A percentile compares a stretch with the other conserved stretches of the same genome.
phyloP scores from a whole-genome alignment of 495 filamentous ascomycete species.

The Penicillium bovifimosum region DNA sequence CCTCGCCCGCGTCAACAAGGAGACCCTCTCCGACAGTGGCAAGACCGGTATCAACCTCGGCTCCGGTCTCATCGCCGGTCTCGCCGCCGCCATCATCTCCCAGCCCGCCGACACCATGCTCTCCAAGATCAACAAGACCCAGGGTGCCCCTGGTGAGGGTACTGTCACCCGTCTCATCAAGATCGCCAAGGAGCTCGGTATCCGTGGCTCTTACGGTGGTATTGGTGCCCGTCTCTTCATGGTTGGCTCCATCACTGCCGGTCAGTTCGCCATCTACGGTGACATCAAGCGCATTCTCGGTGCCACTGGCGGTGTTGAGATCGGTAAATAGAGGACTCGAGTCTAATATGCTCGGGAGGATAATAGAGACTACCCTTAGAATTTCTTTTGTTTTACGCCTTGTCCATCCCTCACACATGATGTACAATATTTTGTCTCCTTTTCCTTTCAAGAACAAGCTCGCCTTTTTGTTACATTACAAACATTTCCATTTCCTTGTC shows the following conservation, averaged over 20 bases:
- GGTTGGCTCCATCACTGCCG: conserved; percentile 75
- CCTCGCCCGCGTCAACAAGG: conserved; percentile 72
- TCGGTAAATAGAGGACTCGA: conserved; percentile 45
- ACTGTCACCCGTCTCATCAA: conserved; percentile 88
- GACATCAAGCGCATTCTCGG: conserved; percentile 51
- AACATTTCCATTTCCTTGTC: neutral
- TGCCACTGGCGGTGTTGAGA: conserved; percentile 76
- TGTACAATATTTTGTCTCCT: conserved; percentile 34
- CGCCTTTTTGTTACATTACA: conserved; percentile 14
- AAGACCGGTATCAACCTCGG: conserved; percentile 93
- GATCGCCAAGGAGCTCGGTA: conserved; percentile 90
- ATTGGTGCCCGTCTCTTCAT: conserved; percentile 66
- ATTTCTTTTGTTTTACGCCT: conserved; percentile 24
- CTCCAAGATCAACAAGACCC: conserved; percentile 99
- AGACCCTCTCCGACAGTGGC: conserved; percentile 58
- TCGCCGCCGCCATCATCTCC: conserved; percentile 92
- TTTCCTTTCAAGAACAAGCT: conserved; percentile 30
- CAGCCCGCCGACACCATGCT: conserved; percentile 99
- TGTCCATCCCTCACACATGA: conserved; percentile 27
- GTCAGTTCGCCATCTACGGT: conserved; percentile 97
- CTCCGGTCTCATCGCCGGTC: conserved; percentile 92
- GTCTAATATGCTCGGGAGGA: conserved; percentile 24
- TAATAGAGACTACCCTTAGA: conserved; percentile 37
- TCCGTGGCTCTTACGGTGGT: conserved; percentile 83
- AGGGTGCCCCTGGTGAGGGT: conserved; percentile 90